Base-by-base conservation (phyloP, 371 early-diverging fungal genomes). In the Rhizopus arrhizus region DNA sequence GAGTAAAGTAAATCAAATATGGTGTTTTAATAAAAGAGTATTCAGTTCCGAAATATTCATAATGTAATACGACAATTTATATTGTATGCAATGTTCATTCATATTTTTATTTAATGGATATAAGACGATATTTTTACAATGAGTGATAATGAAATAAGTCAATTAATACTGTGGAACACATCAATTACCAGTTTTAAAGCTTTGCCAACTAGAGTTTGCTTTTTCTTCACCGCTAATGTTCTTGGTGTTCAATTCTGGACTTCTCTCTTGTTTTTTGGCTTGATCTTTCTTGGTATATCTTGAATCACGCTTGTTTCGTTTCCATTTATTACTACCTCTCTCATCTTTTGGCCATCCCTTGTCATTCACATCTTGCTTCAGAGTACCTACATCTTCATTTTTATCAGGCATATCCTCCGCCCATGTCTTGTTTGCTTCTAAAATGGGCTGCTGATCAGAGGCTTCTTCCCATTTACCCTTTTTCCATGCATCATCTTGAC, bases 1-100 rank as follows among this genome's bases (percentile, higher is more conserved):
- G 58, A 66, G 53, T 62, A 58, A 29, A 11, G 15, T 4, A 22
- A 22, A 22, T 22, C 22, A 22, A 22, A 22, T 22, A 22, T 22
- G 22, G 2, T 22, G 22, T 22, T 22, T 22, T 22, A 22, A 22
- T 22, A 22, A 22, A 22, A 22, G 22, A 22, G 22, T 22, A 22
- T 22, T 22, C 22, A 22, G 0, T 2, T 22, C 22, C 22, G n/a
- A 22, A 22, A 22, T 2, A 22, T 22, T 22, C 22, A 22, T 22
- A 22, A 22, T 22, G 22, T 22, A 22, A 22, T 22, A 22, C 2
- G 22, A 22, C 22, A 22, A 22, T 1, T 22, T 22, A 22, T 22
- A 22, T 22, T 22, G 2, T 22, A 22, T 22, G 22, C 22, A 22
- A 22, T 22, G 22, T 22, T 22, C 22, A 22, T 22, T 22, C 22